phyloP scores from a whole-genome alignment of 345 rosid genomes.

The Acer campestre region DNA sequence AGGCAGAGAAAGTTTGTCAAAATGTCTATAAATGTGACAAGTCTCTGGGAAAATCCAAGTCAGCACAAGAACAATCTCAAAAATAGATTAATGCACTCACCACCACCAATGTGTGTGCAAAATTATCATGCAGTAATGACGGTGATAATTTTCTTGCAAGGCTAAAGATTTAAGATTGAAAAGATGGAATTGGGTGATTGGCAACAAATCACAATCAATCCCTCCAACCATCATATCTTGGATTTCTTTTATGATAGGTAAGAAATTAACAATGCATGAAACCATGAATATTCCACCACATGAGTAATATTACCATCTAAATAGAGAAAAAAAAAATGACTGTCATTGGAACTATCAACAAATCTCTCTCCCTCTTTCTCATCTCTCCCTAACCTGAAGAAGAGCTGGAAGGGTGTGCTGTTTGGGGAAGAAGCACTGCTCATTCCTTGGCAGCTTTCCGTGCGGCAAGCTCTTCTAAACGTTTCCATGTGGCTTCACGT shows the following conservation, averaged over 20 bases:
- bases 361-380: slow-evolving; percentile 13
- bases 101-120: background rate
- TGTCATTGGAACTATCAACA: slow-evolving; percentile 11
- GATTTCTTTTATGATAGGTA: background rate
- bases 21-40: background rate
- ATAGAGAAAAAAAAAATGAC: slow-evolving; percentile 7
- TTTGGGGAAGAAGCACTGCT: slow-evolving; percentile 29
- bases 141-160: background rate
- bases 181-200: slow-evolving; percentile 6
- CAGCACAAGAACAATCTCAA: slow-evolving; percentile 3
- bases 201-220: background rate
- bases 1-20: background rate
- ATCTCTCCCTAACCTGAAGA: slow-evolving; percentile 24
- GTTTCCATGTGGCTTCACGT: slow-evolving; percentile 67
- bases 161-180: background rate
- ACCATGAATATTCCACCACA: slow-evolving; percentile 9
- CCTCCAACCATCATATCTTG: slow-evolving; percentile 7
- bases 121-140: background rate
- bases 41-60: background rate
- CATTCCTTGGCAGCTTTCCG: slow-evolving; percentile 28
- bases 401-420: slow-evolving; percentile 20
- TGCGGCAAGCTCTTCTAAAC: slow-evolving; percentile 60
- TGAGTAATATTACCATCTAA: slow-evolving; percentile 14
- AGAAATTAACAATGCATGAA: background rate
- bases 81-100: background rate